Percentiles rank a stretch among this genome's conserved stretches.
Conservation (phyloP, 768 basidiomycete genomes). For the Lactarius indigo region DNA sequence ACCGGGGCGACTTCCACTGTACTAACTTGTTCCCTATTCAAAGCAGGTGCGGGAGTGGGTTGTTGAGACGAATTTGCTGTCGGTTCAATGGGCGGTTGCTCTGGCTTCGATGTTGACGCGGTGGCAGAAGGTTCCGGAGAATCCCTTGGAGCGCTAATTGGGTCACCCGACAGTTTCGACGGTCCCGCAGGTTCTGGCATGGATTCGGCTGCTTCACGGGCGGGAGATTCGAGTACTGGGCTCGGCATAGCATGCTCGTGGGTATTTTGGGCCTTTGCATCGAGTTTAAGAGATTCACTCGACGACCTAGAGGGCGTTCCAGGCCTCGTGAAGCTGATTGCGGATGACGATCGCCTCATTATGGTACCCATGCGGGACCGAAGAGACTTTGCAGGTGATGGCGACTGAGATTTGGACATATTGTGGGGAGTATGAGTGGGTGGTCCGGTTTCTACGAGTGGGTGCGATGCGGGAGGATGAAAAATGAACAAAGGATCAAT, state of each 20-base stretch:
- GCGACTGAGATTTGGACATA: constrained; percentile 20
- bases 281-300: constrained; percentile 32
- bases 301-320: constrained; percentile 21
- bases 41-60: background rate
- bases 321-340: constrained; percentile 20
- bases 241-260: constrained; percentile 41
- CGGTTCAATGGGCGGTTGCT: background rate
- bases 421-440: background rate
- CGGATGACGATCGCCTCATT: constrained; percentile 24
- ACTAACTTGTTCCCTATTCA: background rate
- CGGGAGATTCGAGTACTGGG: constrained; percentile 69
- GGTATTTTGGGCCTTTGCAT: constrained; percentile 34
- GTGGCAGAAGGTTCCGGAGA: constrained; percentile 12
- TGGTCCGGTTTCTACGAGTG: background rate
- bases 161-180: constrained; percentile 28
- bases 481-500: constrained; percentile 11
- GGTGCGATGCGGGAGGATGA: constrained; percentile 11
- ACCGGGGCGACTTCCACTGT: background rate
- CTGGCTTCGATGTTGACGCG: background rate
- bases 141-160: constrained; percentile 16
- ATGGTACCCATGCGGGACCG: constrained; percentile 24
- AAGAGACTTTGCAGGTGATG: constrained; percentile 14
- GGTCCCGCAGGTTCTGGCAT: constrained; percentile 26
- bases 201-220: constrained; percentile 48
- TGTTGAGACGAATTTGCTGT: background rate